Evolutionary conservation across 2,329 filamentous ascomycete genomes (phyloP).

Genomic region (Fusarium staphyleae): DNA sequence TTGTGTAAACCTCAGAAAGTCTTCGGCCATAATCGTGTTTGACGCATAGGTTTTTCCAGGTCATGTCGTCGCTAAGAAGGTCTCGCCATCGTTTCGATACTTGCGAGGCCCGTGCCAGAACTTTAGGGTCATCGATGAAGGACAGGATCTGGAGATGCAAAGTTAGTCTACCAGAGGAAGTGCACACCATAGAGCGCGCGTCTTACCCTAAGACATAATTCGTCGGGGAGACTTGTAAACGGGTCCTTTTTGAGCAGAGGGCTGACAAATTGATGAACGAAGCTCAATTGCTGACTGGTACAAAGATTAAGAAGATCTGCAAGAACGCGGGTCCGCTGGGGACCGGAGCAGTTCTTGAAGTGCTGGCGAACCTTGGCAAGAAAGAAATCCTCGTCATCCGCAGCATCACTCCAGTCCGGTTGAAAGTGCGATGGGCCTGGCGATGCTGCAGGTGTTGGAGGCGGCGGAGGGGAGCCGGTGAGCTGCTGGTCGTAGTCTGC

Average conservation of each 20-base stretch:
- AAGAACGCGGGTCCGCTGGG: slow-evolving; percentile 80
- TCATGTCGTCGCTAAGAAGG: slow-evolving; percentile 93
- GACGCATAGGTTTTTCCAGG: slow-evolving; percentile 96
- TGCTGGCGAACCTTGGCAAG: slow-evolving; percentile 79
- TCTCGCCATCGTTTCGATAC: slow-evolving; percentile 96
- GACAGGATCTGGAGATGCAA: slow-evolving; percentile 75
- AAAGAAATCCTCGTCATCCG: slow-evolving; percentile 83
- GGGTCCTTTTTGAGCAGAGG: slow-evolving; percentile 95
- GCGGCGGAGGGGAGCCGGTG: slow-evolving; percentile 68
- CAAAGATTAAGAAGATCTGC: slow-evolving; percentile 92
- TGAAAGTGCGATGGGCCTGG: slow-evolving; percentile 67
- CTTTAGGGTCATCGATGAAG: slow-evolving; percentile 96
- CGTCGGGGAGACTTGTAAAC: slow-evolving; percentile 89
- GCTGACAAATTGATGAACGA: slow-evolving; percentile 95
- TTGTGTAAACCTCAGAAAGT: slow-evolving; percentile 58
- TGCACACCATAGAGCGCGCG: neutral
- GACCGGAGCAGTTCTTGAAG: slow-evolving; percentile 78
- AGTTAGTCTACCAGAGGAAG: slow-evolving; percentile 3
- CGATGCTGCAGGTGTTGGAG: slow-evolving; percentile 70
- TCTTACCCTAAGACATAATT: slow-evolving; percentile 86
- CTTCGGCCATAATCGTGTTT: slow-evolving; percentile 85
- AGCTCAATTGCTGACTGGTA: slow-evolving; percentile 93
- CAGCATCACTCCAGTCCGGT: slow-evolving; percentile 77
- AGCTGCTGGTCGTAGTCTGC: slow-evolving; percentile 68
- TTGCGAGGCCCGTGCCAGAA: slow-evolving; percentile 89